These are phyloP conservation scores for Pseudogymnoascus verrucosus DNA, from an alignment of 2,329 filamentous ascomycete genomes.

Conservation along the genomic window DNA sequence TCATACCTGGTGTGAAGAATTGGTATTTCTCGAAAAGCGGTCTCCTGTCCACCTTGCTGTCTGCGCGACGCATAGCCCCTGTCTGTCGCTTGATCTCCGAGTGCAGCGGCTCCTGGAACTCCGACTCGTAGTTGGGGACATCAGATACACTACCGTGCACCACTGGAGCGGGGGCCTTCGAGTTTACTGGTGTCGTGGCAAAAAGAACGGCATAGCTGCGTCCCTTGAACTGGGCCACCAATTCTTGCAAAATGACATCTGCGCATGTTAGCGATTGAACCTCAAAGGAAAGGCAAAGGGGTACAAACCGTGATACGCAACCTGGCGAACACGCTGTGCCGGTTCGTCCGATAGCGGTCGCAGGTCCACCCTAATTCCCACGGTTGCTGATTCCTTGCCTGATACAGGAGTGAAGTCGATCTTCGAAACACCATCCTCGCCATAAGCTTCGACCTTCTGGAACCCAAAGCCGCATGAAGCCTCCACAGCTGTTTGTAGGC, in stretches of 20 bases:
- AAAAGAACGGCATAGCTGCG: slow-evolving; percentile 68
- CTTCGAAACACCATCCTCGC: neutral
- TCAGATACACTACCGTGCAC: slow-evolving; percentile 26
- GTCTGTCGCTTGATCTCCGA: slow-evolving; percentile 67
- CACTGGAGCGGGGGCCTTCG: slow-evolving; percentile 30
- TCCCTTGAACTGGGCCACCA: slow-evolving; percentile 39
- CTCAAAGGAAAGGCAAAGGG: slow-evolving; percentile 1
- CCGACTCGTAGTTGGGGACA: slow-evolving; percentile 52
- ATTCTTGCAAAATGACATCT: slow-evolving; percentile 39
- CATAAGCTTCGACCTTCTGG: neutral
- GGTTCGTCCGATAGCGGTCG: neutral
- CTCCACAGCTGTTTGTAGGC: slow-evolving; percentile 38
- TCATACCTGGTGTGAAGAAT: slow-evolving; percentile 77
- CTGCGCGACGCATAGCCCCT: slow-evolving; percentile 26
- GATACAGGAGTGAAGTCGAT: neutral
- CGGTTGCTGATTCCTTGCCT: neutral
- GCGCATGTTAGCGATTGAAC: slow-evolving; percentile 11
- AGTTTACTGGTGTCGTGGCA: slow-evolving; percentile 43
- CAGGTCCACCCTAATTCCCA: neutral
- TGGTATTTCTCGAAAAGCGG: slow-evolving; percentile 87
- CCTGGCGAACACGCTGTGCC: slow-evolving; percentile 8
- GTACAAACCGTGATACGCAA: neutral
- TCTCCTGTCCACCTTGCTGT: slow-evolving; percentile 36
- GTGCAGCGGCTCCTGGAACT: slow-evolving; percentile 55
- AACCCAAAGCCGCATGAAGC: neutral